Conservation (phyloP, 2,329 filamentous ascomycete genomes). For the Exophiala sideris region DNA sequence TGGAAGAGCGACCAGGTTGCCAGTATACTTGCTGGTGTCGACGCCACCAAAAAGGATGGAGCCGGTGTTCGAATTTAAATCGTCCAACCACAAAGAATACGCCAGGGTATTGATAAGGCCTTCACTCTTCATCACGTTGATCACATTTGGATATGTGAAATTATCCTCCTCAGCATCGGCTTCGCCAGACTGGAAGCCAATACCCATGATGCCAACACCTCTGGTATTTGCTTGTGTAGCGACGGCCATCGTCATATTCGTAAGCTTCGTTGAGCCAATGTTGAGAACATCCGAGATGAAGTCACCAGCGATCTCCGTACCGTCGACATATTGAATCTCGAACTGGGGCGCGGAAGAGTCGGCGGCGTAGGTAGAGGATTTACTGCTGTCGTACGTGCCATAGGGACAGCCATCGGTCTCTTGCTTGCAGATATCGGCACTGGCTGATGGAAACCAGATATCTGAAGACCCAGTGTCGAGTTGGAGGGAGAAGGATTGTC, state of each 20-base stretch:
- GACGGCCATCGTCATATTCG: constrained; percentile 38
- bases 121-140: constrained; percentile 62
- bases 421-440: constrained; percentile 26
- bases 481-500: constrained; percentile 56
- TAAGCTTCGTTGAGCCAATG: constrained; percentile 34
- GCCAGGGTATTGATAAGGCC: constrained; percentile 49
- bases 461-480: constrained; percentile 69
- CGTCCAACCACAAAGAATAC: constrained; percentile 39
- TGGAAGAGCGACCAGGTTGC: constrained; percentile 59
- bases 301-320: constrained; percentile 36
- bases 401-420: constrained; percentile 13
- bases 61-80: constrained; percentile 60
- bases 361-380: constrained; percentile 28
- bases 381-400: constrained; percentile 27
- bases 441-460: constrained; percentile 53
- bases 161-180: constrained; percentile 25
- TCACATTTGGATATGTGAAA: constrained; percentile 56
- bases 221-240: constrained; percentile 27
- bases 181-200: constrained; percentile 36
- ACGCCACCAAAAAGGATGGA: constrained; percentile 78
- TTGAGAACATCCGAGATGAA: constrained; percentile 38
- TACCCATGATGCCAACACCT: constrained; percentile 37
- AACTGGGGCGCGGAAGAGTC: constrained; percentile 28
- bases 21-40: constrained; percentile 69
- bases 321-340: constrained; percentile 39